A percentile compares a stretch with the other conserved stretches of the same genome.
These are phyloP conservation scores for Didymosphaeria variabile DNA, from an alignment of 2,329 filamentous ascomycete species.

Conservation along the genomic window DNA sequence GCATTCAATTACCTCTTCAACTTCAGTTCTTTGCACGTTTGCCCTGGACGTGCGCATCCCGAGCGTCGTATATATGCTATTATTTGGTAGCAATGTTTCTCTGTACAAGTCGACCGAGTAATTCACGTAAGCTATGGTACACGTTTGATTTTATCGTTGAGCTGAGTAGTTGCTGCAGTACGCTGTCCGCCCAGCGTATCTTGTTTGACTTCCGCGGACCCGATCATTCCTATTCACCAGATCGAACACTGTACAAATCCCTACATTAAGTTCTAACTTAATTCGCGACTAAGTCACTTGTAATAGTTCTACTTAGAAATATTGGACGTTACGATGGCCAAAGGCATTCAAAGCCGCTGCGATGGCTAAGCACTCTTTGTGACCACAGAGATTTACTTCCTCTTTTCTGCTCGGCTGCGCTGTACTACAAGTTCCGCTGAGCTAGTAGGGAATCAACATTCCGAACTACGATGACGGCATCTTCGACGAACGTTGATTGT, in stretches of 20 bases:
- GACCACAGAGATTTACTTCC: background rate
- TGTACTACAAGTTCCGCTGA: background rate
- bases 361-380: background rate
- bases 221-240: no score
- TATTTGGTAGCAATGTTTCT: background rate
- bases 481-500: background rate
- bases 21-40: background rate
- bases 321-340: background rate
- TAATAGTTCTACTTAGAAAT: no score
- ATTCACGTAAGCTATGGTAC: background rate
- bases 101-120: no score
- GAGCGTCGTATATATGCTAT: background rate
- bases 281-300: no score
- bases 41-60: no score
- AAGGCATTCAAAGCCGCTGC: background rate
- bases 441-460: no score
- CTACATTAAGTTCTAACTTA: no score
- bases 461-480: background rate
- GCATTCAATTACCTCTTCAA: conserved; percentile 9
- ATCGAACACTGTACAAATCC: no score
- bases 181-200: no score
- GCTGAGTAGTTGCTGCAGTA: no score
- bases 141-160: background rate
- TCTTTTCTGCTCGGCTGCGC: background rate
- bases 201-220: no score